Conservation (phyloP, 1,139 yeast species). For the Suhomyces maxii region DNA sequence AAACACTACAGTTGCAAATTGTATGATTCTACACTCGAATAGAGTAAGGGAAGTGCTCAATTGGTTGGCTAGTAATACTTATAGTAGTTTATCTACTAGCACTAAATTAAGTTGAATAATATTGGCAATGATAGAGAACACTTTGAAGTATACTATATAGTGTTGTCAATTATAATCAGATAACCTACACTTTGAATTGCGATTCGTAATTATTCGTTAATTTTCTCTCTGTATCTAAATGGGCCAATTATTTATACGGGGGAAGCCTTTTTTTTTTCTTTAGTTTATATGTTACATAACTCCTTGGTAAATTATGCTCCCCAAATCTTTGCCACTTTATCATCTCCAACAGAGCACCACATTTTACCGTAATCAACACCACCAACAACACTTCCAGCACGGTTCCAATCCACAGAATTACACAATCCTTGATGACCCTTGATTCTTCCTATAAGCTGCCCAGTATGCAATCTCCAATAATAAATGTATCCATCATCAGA, state of each 20-base stretch:
- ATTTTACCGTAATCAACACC: conserved; percentile 44
- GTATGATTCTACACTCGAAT: too few relatives aligned
- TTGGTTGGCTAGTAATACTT: too few relatives aligned
- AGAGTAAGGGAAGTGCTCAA: too few relatives aligned
- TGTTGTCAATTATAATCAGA: too few relatives aligned
- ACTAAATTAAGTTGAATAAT: too few relatives aligned
- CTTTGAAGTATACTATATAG: too few relatives aligned
- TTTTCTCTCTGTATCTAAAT: too few relatives aligned
- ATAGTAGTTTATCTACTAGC: too few relatives aligned
- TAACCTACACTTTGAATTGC: too few relatives aligned
- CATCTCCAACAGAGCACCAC: conserved; percentile 89
- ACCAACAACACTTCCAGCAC: conserved; percentile 19
- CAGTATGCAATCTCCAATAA: conserved; percentile 77
- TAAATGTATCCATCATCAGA: conserved; percentile 80
- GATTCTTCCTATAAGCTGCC: conserved; percentile 60
- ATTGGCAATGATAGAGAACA: too few relatives aligned
- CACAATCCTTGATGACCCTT: conserved; percentile 69
- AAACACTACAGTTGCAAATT: too few relatives aligned
- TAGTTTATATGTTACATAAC: not conserved
- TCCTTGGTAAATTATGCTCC: conserved; percentile 27
- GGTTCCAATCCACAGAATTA: conserved; percentile 79
- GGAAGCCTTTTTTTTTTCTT: not conserved
- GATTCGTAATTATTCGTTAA: too few relatives aligned
- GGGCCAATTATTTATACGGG: not conserved
- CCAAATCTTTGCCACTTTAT: conserved; percentile 67